Evolutionary conservation across 139 green algal genomes (phyloP), one percentile per base, ranked within the genome.

Genomic region (Eudorina sp.): DNA sequence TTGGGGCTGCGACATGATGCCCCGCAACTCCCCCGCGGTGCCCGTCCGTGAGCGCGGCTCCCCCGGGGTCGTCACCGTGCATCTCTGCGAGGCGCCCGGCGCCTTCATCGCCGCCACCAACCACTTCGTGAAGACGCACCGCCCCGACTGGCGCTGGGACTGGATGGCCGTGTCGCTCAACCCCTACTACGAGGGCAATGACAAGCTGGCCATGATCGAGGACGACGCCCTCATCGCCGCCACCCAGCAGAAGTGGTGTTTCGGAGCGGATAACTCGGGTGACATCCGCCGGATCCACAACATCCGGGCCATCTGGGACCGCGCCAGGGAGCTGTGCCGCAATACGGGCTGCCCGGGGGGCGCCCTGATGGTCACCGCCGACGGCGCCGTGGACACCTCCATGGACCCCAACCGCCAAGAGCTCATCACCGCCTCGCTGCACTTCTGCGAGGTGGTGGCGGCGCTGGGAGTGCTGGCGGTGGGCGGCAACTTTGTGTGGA

Each of bases 71-170:
- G 53, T 89, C 3, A 92, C 89, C n/a, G 84, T 90, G 62, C 92
- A 93, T 43, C 58, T 93, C 36, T 93, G 92, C 73, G 73, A 95
- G 78, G 92, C 90, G 27, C 92, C 92, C 11, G 92, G 92, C 31
- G 92, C 86, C 11, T 95, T 95, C 74, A 89, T 95, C 36, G 80
- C 68, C 19, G 92, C 92, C 31, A 92, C 74, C 53, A 95, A 95
- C 74, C 92, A 95, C 79, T 95, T 82, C 83, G 78, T 94, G 23
- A 69, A 75, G 25, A 93, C 87, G 29, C 84, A 92, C 13, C 84
- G 84, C 11, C 55, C 75, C 25, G 62, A 41, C 11, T 91, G 84
- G 90, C 38, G 83, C 18, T 95, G 92, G 92, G 90, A 94, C 66
- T 95, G 92, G 92, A 62, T 90, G 34, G 92, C 85, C 14, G 87